A percentile compares a stretch with the other conserved stretches of the same genome.
These are phyloP conservation scores for Macrolepiota fuliginosa DNA, from an alignment of 768 basidiomycete species.

Conservation along the genomic window DNA sequence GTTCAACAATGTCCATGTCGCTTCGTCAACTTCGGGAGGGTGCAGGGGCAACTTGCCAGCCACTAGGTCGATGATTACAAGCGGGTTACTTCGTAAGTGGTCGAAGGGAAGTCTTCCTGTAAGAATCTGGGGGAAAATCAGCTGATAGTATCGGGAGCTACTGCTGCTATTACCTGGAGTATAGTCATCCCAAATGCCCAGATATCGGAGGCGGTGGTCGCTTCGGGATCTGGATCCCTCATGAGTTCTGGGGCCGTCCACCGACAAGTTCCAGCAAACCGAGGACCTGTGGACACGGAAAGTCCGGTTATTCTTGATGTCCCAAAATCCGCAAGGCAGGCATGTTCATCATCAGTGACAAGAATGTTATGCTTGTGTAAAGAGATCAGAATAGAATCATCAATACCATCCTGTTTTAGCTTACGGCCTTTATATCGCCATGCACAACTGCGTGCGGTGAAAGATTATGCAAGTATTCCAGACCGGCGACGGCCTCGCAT, in stretches of 20 bases:
- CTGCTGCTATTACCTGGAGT: conserved; percentile 33
- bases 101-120: conserved; percentile 15
- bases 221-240: conserved; percentile 10
- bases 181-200: too few relatives aligned
- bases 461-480: conserved; percentile 18
- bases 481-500: conserved; percentile 13
- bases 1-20: conserved; percentile 8
- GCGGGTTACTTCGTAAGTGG: conserved; percentile 11
- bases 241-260: conserved; percentile 38
- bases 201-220: too few relatives aligned
- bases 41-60: conserved; percentile 4
- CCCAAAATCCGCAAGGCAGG: conserved; percentile 37
- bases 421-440: conserved; percentile 35
- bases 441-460: conserved; percentile 25
- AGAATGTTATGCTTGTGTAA: conserved; percentile 32
- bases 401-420: conserved; percentile 6
- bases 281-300: conserved; percentile 31
- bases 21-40: conserved; percentile 6
- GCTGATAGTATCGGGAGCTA: too few relatives aligned
- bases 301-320: conserved; percentile 31
- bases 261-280: conserved; percentile 27
- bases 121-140: conserved; percentile 6
- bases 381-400: neutral
- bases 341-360: conserved; percentile 27
- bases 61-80: conserved; percentile 5